These are phyloP conservation scores for Ophiocordyceps unilateralis DNA, from an alignment of 2,329 filamentous ascomycete genomes.

Conservation along the genomic window DNA sequence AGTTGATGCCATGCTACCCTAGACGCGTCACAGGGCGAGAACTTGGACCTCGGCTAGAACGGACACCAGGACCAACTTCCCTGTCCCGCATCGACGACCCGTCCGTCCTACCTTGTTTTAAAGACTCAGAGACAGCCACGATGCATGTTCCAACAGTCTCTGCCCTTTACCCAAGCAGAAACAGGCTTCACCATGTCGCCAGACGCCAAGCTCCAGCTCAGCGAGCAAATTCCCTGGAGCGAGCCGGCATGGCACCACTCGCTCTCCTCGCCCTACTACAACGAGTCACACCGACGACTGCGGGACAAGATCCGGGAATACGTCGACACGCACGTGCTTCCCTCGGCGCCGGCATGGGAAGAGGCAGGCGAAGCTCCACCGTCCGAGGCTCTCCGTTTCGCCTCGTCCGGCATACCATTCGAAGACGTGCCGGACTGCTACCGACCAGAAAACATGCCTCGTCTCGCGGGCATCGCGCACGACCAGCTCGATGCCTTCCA, in stretches of 20 bases:
- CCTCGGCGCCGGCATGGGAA: slow-evolving; percentile 49
- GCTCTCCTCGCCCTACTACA: slow-evolving; percentile 69
- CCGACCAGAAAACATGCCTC: slow-evolving; percentile 8
- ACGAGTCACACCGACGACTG: slow-evolving; percentile 51
- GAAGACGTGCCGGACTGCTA: slow-evolving; percentile 19
- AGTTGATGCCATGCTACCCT: neutral
- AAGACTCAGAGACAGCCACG: too few relatives aligned
- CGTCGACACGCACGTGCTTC: slow-evolving; percentile 50
- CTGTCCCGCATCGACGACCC: too few relatives aligned
- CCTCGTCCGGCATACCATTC: slow-evolving; percentile 20
- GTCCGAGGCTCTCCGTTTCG: slow-evolving; percentile 18
- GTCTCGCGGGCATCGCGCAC: slow-evolving; percentile 25
- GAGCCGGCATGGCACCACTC: slow-evolving; percentile 72
- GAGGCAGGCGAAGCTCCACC: slow-evolving; percentile 32
- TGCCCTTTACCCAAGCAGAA: too few relatives aligned
- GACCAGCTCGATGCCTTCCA: slow-evolving; percentile 40
- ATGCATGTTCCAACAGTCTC: too few relatives aligned
- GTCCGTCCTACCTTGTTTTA: too few relatives aligned
- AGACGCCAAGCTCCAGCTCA: neutral
- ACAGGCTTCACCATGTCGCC: neutral
- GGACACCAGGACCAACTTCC: too few relatives aligned
- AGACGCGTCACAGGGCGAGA: neutral
- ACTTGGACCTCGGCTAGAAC: neutral
- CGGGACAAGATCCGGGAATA: slow-evolving; percentile 57
- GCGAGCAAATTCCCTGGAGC: slow-evolving; percentile 47